Evolutionary conservation across 225 moss, liverwort and hornwort species (phyloP).

Genomic region (Pleurozium schreberi): DNA sequence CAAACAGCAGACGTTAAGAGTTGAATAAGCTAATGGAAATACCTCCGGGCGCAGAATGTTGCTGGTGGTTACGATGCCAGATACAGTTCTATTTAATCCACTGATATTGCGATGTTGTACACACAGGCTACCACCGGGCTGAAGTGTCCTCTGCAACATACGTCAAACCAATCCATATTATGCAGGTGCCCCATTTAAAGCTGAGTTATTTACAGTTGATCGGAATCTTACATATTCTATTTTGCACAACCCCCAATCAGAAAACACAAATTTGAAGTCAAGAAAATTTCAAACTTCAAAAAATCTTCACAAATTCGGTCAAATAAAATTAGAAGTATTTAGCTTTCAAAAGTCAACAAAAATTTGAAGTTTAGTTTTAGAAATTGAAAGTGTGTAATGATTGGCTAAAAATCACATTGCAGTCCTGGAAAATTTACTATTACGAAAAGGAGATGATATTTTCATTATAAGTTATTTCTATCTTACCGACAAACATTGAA

Average conservation of each 20-base stretch:
- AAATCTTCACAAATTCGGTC: not conserved
- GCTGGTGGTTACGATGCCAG: slow-evolving; percentile 26
- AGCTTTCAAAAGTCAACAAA: not conserved
- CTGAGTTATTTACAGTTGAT: not conserved
- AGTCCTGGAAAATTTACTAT: not conserved
- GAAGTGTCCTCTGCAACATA: slow-evolving; percentile 41
- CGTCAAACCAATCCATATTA: not conserved
- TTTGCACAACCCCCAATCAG: not conserved
- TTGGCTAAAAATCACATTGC: not conserved
- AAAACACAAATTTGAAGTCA: not conserved
- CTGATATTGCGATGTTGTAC: slow-evolving; percentile 38
- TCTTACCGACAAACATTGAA: not conserved
- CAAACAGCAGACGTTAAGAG: not conserved
- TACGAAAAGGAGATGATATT: not conserved
- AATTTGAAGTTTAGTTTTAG: not conserved
- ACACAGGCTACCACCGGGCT: slow-evolving; percentile 42
- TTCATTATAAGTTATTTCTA: not conserved
- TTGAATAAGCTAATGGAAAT: not conserved
- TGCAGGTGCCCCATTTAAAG: not conserved
- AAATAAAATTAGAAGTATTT: too few species aligned
- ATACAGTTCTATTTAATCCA: slow-evolving; percentile 41
- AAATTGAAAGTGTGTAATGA: not conserved
- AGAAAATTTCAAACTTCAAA: not conserved
- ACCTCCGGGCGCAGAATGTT: slow-evolving; percentile 47
- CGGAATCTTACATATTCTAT: not conserved